phyloP scores from a whole-genome alignment of 2,329 filamentous ascomycete genomes.

The Penicillium sp. region DNA sequence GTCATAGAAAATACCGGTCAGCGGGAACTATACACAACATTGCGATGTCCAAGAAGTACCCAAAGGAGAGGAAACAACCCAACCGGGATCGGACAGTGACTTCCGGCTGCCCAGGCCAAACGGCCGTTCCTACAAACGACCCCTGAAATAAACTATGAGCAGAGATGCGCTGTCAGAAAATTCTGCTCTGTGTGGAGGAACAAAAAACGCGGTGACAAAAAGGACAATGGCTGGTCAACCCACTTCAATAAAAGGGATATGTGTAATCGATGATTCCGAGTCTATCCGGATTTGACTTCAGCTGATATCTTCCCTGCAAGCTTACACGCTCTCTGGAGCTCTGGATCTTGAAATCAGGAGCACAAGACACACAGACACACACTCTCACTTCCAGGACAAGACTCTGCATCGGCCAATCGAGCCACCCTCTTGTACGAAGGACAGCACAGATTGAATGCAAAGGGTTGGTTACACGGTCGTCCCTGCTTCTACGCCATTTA shows the following conservation, averaged over 20 bases:
- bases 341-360: conserved; percentile 4
- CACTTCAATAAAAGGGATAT: not conserved
- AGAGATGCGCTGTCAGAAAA: conserved; percentile 11
- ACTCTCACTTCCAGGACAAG: conserved; percentile 4
- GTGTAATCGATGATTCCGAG: conserved; percentile 10
- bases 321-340: not conserved
- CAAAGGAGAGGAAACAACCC: conserved; percentile 5
- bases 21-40: conserved; percentile 8
- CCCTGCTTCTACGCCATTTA: conserved; percentile 11
- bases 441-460: not conserved
- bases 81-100: conserved; percentile 14
- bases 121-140: conserved; percentile 21
- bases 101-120: conserved; percentile 20
- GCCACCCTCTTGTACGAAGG: not conserved
- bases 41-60: conserved; percentile 8
- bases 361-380: conserved; percentile 3
- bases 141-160: not conserved
- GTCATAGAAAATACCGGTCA: conserved; percentile 7
- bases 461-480: conserved; percentile 19
- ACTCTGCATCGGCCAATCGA: conserved; percentile 17
- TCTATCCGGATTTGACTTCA: conserved; percentile 8
- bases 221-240: not conserved
- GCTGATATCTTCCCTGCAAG: conserved; percentile 8
- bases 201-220: not conserved
- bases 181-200: not conserved